Percentiles rank a stretch among this genome's conserved stretches.
Conservation (phyloP, 441 rosid species). For the Viola pubescens region DNA sequence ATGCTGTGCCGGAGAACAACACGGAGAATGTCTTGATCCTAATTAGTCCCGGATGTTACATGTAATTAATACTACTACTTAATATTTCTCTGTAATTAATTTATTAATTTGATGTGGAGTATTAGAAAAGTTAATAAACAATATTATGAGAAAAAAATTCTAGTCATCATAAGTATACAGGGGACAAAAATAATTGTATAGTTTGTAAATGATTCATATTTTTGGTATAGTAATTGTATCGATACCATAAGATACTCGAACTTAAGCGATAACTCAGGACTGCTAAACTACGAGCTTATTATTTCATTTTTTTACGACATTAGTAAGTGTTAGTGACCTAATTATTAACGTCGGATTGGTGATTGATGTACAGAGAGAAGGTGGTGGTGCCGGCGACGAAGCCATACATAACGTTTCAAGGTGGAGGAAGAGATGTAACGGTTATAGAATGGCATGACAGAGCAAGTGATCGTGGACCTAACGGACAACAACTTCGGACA, state of each 20-base stretch:
- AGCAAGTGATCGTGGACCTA: slow-evolving; percentile 70
- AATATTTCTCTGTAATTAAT: neutral
- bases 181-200: too few species aligned
- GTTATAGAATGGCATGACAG: slow-evolving; percentile 94
- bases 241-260: too few species aligned
- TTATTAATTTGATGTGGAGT: too few species aligned
- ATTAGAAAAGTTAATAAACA: too few species aligned
- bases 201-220: too few species aligned
- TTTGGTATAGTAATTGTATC: too few species aligned
- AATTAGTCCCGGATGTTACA: slow-evolving; percentile 65
- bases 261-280: too few species aligned
- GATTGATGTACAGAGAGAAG: slow-evolving; percentile 54
- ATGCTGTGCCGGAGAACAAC: slow-evolving; percentile 59
- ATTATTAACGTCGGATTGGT: neutral
- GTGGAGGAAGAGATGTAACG: slow-evolving; percentile 71
- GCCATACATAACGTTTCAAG: slow-evolving; percentile 76
- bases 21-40: slow-evolving; percentile 45
- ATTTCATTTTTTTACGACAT: too few species aligned
- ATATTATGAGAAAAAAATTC: too few species aligned
- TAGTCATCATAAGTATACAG: too few species aligned
- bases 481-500: slow-evolving; percentile 81
- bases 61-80: slow-evolving; percentile 28
- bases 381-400: slow-evolving; percentile 73
- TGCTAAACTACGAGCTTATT: too few species aligned
- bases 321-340: too few species aligned